Percentiles rank a stretch among this genome's conserved stretches.
phyloP scores from a whole-genome alignment of 2,329 filamentous ascomycete species.

The Penicillium sp. region DNA sequence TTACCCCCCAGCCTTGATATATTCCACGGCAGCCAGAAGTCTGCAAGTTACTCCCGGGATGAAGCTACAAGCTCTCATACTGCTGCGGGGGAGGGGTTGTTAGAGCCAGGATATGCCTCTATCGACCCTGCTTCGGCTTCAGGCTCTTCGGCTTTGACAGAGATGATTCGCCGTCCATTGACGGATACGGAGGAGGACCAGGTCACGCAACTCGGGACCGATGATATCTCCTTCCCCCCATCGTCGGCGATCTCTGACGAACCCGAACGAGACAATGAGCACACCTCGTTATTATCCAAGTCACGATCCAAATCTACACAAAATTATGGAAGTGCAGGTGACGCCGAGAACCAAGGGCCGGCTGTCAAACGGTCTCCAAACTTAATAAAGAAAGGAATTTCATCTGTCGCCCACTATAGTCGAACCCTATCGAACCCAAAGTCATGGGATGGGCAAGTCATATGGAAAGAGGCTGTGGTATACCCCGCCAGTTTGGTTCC shows the following conservation, averaged over 20 bases:
- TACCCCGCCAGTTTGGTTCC: slow-evolving; percentile 72
- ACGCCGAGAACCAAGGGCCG: slow-evolving; percentile 33
- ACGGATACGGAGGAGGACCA: slow-evolving; percentile 26
- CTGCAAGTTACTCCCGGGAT: slow-evolving; percentile 11
- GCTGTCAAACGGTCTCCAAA: slow-evolving; percentile 12
- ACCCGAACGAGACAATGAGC: slow-evolving; percentile 36
- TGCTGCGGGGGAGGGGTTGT: slow-evolving; percentile 9
- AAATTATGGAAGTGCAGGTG: slow-evolving; percentile 33
- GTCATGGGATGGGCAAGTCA: slow-evolving; percentile 66
- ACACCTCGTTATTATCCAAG: slow-evolving; percentile 38
- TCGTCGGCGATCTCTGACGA: slow-evolving; percentile 21
- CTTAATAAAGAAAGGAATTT: slow-evolving; percentile 18
- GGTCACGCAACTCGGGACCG: slow-evolving; percentile 14
- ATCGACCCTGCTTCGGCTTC: slow-evolving; percentile 32
- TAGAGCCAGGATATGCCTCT: slow-evolving; percentile 19
- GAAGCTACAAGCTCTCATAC: slow-evolving; percentile 19
- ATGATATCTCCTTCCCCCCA: slow-evolving; percentile 19
- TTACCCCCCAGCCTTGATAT: slow-evolving; percentile 34
- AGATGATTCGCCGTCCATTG: slow-evolving; percentile 50
- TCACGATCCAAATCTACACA: slow-evolving; percentile 29
- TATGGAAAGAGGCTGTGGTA: slow-evolving; percentile 65
- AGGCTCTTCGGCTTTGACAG: slow-evolving; percentile 51
- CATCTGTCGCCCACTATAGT: slow-evolving; percentile 23
- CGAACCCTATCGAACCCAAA: slow-evolving; percentile 59
- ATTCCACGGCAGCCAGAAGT: slow-evolving; percentile 23